Evolutionary conservation across 2,329 filamentous ascomycete species (phyloP).

Genomic region (Pseudogymnoascus sp.): DNA sequence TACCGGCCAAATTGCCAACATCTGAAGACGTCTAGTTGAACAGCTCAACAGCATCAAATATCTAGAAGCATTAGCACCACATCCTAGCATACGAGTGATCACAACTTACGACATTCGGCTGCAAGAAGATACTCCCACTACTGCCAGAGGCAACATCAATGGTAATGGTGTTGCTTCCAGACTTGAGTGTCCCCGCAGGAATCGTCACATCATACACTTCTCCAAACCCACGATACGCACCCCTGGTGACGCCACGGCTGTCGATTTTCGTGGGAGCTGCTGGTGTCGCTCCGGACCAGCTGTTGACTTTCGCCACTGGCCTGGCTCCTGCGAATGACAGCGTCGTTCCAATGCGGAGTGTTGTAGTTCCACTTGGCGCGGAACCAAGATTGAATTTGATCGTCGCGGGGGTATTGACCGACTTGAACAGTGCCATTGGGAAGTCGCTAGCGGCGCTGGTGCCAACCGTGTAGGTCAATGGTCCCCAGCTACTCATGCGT

Average conservation of each 20-base stretch:
- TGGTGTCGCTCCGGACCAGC: slow-evolving; percentile 40
- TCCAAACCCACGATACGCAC: slow-evolving; percentile 53
- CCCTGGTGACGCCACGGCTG: slow-evolving; percentile 55
- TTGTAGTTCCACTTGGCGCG: slow-evolving; percentile 43
- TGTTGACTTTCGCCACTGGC: slow-evolving; percentile 49
- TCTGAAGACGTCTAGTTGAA: background rate
- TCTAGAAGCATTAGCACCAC: background rate
- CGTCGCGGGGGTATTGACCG: slow-evolving; percentile 48
- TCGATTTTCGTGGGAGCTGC: slow-evolving; percentile 53
- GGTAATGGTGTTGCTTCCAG: slow-evolving; percentile 55
- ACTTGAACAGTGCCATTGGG: slow-evolving; percentile 58
- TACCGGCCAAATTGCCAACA: too few relatives aligned
- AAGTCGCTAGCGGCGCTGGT: slow-evolving; percentile 43
- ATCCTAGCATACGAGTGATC: background rate
- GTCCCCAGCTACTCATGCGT: slow-evolving; percentile 53
- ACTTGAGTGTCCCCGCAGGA: slow-evolving; percentile 47
- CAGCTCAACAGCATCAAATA: slow-evolving; percentile 9
- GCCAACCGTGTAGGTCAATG: slow-evolving; percentile 53
- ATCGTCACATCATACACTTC: slow-evolving; percentile 57
- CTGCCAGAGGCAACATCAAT: slow-evolving; percentile 52
- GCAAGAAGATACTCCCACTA: slow-evolving; percentile 44
- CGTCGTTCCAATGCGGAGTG: slow-evolving; percentile 56
- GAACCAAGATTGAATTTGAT: slow-evolving; percentile 50
- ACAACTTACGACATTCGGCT: slow-evolving; percentile 44
- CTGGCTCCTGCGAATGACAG: slow-evolving; percentile 51